These are phyloP conservation scores for Cutaneotrichosporon sp. DNA, from an alignment of 1,284 basidiomycete species.

Conservation along the genomic window DNA sequence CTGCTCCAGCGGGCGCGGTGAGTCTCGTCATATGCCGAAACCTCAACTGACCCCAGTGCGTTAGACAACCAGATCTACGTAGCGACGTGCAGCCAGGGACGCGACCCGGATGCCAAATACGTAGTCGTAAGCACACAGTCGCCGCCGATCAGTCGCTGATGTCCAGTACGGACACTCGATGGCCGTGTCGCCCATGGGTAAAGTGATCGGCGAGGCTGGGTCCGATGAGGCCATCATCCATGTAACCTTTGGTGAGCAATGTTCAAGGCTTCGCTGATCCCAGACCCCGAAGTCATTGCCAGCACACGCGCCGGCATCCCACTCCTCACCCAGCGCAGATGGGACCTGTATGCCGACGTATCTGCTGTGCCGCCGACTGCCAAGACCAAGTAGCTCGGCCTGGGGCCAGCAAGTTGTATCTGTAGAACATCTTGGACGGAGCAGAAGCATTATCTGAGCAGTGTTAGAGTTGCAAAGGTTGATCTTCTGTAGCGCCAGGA, in stretches of 20 bases:
- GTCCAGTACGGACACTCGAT: slow-evolving; percentile 77
- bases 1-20: slow-evolving; percentile 63
- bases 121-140: slow-evolving; percentile 56
- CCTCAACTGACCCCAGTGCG: slow-evolving; percentile 53
- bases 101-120: slow-evolving; percentile 59
- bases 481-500: too few species aligned
- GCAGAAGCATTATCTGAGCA: too few species aligned
- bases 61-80: slow-evolving; percentile 88
- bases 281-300: slow-evolving; percentile 63
- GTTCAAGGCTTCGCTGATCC: too few species aligned
- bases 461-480: neutral
- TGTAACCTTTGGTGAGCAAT: slow-evolving; percentile 68
- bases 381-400: slow-evolving; percentile 38
- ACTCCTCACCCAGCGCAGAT: slow-evolving; percentile 64
- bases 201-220: slow-evolving; percentile 63
- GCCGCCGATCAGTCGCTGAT: neutral
- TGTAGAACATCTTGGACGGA: too few species aligned
- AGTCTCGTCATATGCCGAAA: neutral
- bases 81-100: slow-evolving; percentile 83
- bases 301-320: slow-evolving; percentile 70
- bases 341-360: slow-evolving; percentile 17
- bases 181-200: slow-evolving; percentile 77
- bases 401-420: neutral
- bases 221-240: slow-evolving; percentile 72
- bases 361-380: slow-evolving; percentile 1